Base-by-base conservation (phyloP, 495 filamentous ascomycete genomes). In the Penicillium manginii region DNA sequence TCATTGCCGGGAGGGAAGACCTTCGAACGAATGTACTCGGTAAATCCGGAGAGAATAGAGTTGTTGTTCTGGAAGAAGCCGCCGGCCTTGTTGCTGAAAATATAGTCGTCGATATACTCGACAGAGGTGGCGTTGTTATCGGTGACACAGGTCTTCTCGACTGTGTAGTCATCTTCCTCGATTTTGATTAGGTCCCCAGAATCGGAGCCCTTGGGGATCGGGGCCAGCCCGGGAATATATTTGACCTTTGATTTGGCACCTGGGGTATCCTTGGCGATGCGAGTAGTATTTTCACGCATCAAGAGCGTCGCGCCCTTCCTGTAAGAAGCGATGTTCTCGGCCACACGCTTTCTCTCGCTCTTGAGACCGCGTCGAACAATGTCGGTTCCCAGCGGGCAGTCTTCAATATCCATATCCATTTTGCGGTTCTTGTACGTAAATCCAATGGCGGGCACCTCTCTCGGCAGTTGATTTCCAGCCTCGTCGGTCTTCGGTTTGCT, bases 1-100 rank as follows among this genome's bases (percentile, higher is more conserved):
- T 62, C 68, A 58, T 66, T 70, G 52, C 62, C 53, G n/a, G 68
- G 51, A 5, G 72, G 73, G 18, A 93, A 79, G 64, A 93, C 87
- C 67, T 91, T 85, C 47, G 87, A 78, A 50, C 94, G 91, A 76
- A 98, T 91, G 79, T 93, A 97, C 58, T 86, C 83, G 12, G 92
- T 97, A 76, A 98, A 97, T 11, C 72, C 73, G 40, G 90, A 83
- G n/a, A 98, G 87, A 75, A 98, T 97, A 48, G 92, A 96, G 78
- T 98, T 98, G 82, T 98, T 98, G 79, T 98, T 98, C 68, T 98
- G 94, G 84, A 98, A 98, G 83, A 98, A 98, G 43, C 89, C 79
- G 39, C 92, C 92, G 18, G 94, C 94, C 31, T 88, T 90, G 81
- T 93, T 97, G 68, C 83, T 84, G 80, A 98, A 96, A 69, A 86